Base-by-base conservation (phyloP, 1,139 yeast species). In the Zygosaccharomyces pseudobailii region DNA sequence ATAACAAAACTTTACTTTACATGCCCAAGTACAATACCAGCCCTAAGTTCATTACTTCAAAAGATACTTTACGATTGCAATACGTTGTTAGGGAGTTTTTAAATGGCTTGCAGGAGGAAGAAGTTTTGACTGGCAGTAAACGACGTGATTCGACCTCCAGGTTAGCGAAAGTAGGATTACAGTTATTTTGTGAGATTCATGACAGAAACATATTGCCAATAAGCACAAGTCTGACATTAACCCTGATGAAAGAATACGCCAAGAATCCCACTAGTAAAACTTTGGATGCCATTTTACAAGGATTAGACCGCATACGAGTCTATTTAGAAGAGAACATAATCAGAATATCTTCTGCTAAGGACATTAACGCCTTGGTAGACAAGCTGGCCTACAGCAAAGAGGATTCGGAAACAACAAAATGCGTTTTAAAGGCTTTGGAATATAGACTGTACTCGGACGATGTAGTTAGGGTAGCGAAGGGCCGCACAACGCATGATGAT, bases 361-460 rank as follows among this genome's bases (percentile, higher is more conserved):
- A 54, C 8, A 52, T 63, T 7, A 55, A 55, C 40, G 42, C 48
- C n/a, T 48, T 62, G 5, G 55, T 62, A 2, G 47, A 46, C 19
- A 50, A 49, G 8, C 35, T 57, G 10, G 28, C 54, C 10, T 27
- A 43, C 34, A 37, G 49, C 23, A 28, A 35, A 9, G 31, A 40
- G 22, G 56, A 61, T 50, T 48, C 51, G 3, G 50, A 43, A 7
- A 46, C 52, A 0, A 45, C 58, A 5, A 55, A 50, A 37, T 44
- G 53, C 6, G 61, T 59, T 5, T 40, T 64, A 37, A 35, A 45
- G 20, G 46, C 50, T 19, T 43, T 63, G 19, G 55, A 61, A 10
- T 63, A 62, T 45, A 50, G 55, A 13, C 52, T 62, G n/a, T 46
- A 28, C 20, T 56, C 66, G 6, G 58, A 61, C 41, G 66, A 62